Evolutionary conservation across 2,329 filamentous ascomycete species (phyloP), one percentile per base, ranked within the genome.

Genomic region (Remersonia thermophila): DNA sequence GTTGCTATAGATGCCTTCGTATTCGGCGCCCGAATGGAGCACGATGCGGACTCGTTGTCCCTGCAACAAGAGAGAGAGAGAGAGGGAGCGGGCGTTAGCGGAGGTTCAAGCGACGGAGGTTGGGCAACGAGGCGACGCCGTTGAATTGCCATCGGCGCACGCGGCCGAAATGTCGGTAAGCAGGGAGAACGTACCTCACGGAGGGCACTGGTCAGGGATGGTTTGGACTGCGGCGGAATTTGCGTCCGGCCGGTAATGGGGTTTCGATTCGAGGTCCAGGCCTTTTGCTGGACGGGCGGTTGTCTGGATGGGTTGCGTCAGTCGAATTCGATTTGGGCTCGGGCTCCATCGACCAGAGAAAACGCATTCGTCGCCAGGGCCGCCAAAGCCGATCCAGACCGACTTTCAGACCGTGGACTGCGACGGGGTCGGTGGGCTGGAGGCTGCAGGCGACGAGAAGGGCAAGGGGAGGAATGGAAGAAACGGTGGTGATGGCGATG

Each of bases 261-360:
- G 40, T 51, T 55, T 51, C 58, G 45, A 46, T 47, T 48, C 47
- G 54, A 46, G 10, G 49, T 45, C 56, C 51, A 47, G 40, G 51
- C 47, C 49, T 52, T 47, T 46, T 55, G n/a, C n/a, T n/a, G 45
- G 35, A 49, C 44, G 26, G 52, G 45, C 51, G 52, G 38, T 48
- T 55, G 43, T 49, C 55, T 49, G 47, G 43, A 27, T 40, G 39
- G 27, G 27, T 13, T 29, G 27, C 27, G 27, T 29, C 14, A 29
- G 27, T 29, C 14, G n/a, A 12, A 27, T 10, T 30, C 28, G 20
- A 35, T n/a, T n/a, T n/a, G n/a, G n/a, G n/a, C n/a, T n/a, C 5
- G 20, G 14, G 33, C 31, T 18, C 29, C 23, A 27, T 23, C 30
- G 36, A 30, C 14, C 12, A 14, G 9, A 9, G 9, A 23, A 23